These are phyloP conservation scores for Neoascochyta sp. DNA, from an alignment of 2,329 filamentous ascomycete genomes.

Conservation along the genomic window DNA sequence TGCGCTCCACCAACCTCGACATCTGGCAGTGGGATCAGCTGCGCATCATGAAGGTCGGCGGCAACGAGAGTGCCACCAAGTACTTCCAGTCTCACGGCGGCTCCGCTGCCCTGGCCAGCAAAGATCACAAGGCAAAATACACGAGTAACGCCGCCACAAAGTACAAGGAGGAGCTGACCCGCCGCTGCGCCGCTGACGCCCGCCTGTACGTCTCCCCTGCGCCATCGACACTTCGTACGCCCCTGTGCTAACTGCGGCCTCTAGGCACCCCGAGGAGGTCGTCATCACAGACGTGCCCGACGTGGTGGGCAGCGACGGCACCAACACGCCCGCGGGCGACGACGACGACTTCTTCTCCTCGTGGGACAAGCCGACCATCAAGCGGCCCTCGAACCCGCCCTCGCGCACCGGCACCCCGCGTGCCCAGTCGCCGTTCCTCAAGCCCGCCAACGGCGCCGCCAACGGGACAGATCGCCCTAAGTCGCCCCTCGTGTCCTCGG, in stretches of 20 bases:
- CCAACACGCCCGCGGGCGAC: slow-evolving; percentile 75
- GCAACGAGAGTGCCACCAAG: slow-evolving; percentile 96
- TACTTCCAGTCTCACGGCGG: slow-evolving; percentile 97
- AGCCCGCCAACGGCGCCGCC: slow-evolving; percentile 57
- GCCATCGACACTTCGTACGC: slow-evolving; percentile 18
- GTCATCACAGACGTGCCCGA: slow-evolving; percentile 70
- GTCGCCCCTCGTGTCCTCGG: slow-evolving; percentile 64
- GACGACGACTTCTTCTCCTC: slow-evolving; percentile 98
- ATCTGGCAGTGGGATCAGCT: slow-evolving; percentile 99
- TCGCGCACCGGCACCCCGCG: slow-evolving; percentile 86
- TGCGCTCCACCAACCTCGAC: slow-evolving; percentile 96
- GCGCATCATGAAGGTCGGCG: slow-evolving; percentile 95
- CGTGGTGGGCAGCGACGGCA: slow-evolving; percentile 56
- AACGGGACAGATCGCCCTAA: slow-evolving; percentile 67
- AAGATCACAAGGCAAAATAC: slow-evolving; percentile 96
- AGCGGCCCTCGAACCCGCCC: slow-evolving; percentile 88
- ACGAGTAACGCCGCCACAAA: slow-evolving; percentile 88
- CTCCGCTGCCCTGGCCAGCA: slow-evolving; percentile 88
- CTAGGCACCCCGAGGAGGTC: slow-evolving; percentile 78
- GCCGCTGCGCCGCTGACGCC: slow-evolving; percentile 76
- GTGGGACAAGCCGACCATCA: slow-evolving; percentile 97
- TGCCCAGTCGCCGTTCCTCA: slow-evolving; percentile 84
- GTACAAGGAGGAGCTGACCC: slow-evolving; percentile 95
- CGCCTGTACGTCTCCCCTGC: slow-evolving; percentile 62
- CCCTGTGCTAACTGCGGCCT: slow-evolving; percentile 9